Evolutionary conservation across 2,329 filamentous ascomycete species (phyloP).

Genomic region (Paraconiothyrium brasiliense): DNA sequence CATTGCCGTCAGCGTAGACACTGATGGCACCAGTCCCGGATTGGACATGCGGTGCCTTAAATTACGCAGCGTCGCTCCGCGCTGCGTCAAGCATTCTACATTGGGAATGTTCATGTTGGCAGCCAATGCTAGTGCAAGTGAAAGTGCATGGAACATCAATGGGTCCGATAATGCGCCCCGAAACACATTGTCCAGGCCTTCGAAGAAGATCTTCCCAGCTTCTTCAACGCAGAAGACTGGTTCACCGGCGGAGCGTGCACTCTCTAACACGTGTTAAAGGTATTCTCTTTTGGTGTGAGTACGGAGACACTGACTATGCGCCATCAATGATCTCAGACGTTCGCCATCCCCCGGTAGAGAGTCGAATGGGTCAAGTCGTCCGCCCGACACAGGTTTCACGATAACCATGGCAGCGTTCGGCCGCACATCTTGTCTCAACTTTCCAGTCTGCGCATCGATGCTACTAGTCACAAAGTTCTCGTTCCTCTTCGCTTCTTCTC

Average conservation of each 20-base stretch:
- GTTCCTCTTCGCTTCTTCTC: slow-evolving; percentile 15
- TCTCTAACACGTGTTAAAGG: slow-evolving; percentile 11
- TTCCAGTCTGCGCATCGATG: slow-evolving; percentile 11
- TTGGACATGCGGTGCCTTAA: slow-evolving; percentile 20
- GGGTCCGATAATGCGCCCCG: slow-evolving; percentile 28
- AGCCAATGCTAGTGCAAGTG: slow-evolving; percentile 26
- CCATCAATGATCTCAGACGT: slow-evolving; percentile 23
- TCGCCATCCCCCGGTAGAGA: slow-evolving; percentile 24
- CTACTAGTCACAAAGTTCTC: slow-evolving; percentile 22
- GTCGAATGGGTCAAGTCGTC: slow-evolving; percentile 27
- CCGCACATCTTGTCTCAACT: slow-evolving; percentile 1
- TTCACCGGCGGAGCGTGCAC: slow-evolving; percentile 24
- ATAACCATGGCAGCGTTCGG: not conserved
- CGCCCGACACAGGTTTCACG: slow-evolving; percentile 15
- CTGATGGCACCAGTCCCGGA: slow-evolving; percentile 16
- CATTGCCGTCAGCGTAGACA: slow-evolving; percentile 30
- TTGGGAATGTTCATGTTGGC: slow-evolving; percentile 26
- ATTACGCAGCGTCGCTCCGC: slow-evolving; percentile 24
- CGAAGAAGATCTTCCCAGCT: slow-evolving; percentile 22
- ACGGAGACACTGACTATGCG: slow-evolving; percentile 19
- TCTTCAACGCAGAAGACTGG: slow-evolving; percentile 26
- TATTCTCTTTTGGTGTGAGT: not conserved
- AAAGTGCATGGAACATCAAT: slow-evolving; percentile 29
- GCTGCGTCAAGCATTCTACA: slow-evolving; percentile 24
- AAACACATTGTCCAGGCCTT: slow-evolving; percentile 30